A percentile compares a stretch with the other conserved stretches of the same genome.
phyloP scores from a whole-genome alignment of 805 yeast genomes.

The Kodamaea restingae region DNA sequence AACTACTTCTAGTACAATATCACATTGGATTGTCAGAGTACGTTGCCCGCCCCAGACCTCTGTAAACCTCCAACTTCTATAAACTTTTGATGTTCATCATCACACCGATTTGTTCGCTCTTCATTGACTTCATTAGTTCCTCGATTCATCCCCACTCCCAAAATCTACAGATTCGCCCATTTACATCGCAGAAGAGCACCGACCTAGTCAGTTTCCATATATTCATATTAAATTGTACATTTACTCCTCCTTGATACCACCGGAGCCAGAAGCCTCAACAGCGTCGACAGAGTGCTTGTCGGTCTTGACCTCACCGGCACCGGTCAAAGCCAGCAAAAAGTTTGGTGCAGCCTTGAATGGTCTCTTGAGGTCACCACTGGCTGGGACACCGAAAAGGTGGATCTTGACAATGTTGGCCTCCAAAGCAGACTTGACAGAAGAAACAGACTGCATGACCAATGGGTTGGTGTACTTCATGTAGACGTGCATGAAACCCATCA shows the following conservation, averaged over 20 bases:
- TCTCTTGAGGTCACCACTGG: slow-evolving; percentile 88
- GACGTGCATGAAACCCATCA: slow-evolving; percentile 98
- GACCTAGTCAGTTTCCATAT: neutral
- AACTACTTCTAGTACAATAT: no score
- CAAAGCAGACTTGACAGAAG: slow-evolving; percentile 84
- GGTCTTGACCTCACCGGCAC: slow-evolving; percentile 58
- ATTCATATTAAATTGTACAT: slow-evolving; percentile 3
- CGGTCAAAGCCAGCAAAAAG: slow-evolving; percentile 57
- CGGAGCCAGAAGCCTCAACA: slow-evolving; percentile 81
- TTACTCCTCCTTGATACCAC: slow-evolving; percentile 87
- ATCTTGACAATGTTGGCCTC: slow-evolving; percentile 90
- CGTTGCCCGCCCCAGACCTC: no score
- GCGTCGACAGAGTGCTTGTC: slow-evolving; percentile 83
- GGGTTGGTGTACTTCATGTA: slow-evolving; percentile 98
- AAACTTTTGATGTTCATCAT: no score
- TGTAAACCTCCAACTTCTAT: no score
- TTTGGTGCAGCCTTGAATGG: slow-evolving; percentile 83
- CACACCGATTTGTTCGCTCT: no score
- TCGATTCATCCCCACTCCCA: no score
- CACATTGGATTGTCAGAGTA: no score
- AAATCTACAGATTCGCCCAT: neutral
- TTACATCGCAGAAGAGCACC: neutral
- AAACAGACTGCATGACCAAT: slow-evolving; percentile 86
- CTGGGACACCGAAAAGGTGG: slow-evolving; percentile 78
- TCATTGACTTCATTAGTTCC: no score